These are phyloP conservation scores for Rubus parviflorus DNA, from an alignment of 306 rosid species.

Conservation along the genomic window DNA sequence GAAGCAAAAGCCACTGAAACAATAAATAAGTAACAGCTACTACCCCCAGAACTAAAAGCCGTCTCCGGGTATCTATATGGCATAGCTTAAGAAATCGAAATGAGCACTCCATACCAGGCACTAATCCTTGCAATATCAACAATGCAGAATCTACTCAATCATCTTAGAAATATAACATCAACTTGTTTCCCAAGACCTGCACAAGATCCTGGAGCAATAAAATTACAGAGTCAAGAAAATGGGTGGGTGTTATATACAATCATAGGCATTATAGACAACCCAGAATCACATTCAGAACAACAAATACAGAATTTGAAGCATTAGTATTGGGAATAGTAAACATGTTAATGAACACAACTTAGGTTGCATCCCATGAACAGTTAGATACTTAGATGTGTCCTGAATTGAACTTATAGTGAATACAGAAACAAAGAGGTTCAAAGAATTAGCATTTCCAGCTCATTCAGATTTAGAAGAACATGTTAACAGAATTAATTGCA, in stretches of 20 bases:
- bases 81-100: conserved; percentile 43
- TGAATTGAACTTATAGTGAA: background rate
- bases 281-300: conserved; percentile 4
- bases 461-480: background rate
- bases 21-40: conserved; percentile 58
- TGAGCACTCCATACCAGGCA: conserved; percentile 30
- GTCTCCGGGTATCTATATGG: conserved; percentile 44
- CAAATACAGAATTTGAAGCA: background rate
- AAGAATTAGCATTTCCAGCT: background rate
- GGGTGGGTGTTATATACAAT: background rate
- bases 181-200: conserved; percentile 29
- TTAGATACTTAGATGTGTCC: background rate
- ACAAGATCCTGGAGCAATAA: conserved; percentile 25
- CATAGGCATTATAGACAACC: background rate
- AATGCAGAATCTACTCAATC: conserved; percentile 8
- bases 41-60: conserved; percentile 55
- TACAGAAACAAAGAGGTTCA: conserved; percentile 1
- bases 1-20: conserved; percentile 73
- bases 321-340: background rate
- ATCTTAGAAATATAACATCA: conserved; percentile 26
- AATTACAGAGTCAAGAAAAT: conserved; percentile 23
- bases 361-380: background rate
- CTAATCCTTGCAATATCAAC: conserved; percentile 23
- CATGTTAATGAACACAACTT: background rate
- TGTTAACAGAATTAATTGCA: background rate